Evolutionary conservation across 108 stramenopile species (phyloP), one percentile per base, ranked within the genome.

Genomic region (Pseudonitzschia multiseries): DNA sequence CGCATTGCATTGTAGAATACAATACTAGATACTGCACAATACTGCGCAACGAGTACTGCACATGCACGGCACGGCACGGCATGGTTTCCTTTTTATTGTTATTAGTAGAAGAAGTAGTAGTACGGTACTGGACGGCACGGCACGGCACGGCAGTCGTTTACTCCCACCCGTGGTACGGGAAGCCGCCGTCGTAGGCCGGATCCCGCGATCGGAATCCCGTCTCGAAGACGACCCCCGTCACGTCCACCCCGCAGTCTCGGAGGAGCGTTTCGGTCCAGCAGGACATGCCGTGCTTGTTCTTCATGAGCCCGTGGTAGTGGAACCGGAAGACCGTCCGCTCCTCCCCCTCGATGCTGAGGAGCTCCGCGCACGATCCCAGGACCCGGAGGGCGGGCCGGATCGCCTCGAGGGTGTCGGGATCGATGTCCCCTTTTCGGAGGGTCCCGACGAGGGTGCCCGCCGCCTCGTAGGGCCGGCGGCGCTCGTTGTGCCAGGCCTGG

Each of bases 271-370:
- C 84, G 8, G 87, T 76, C 93, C 93, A 94, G 41, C 82, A 81
- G 33, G 85, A 83, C 89, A 94, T 94, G 8, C 93, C 93, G 51
- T 81, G 74, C 51, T 86, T 87, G 51, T 94, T 90, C 72, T 92
- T 92, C 22, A 94, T 94, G 21, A 91, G 73, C 17, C 93, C 93
- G 80, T 94, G 89, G 66, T 90, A 94, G 52, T 87, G 81, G 83
- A 94, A 94, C 12, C 93, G 84, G 80, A 92, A 92, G n/a, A 92
- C 83, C 14, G 83, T 87, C 13, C 57, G 72, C 10, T 87, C 79
- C 36, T 62, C 61, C 27, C 46, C 22, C 59, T 89, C 86, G 72
- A 94, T 92, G 56, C 86, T 87, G 46, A 94, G 73, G 54, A 94
- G 66, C 57, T 92, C 90, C 8, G 79, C 89, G 18, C 76, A 77